Base-by-base conservation (phyloP, 441 rosid genomes). In the Arabidopsis lyrata region DNA sequence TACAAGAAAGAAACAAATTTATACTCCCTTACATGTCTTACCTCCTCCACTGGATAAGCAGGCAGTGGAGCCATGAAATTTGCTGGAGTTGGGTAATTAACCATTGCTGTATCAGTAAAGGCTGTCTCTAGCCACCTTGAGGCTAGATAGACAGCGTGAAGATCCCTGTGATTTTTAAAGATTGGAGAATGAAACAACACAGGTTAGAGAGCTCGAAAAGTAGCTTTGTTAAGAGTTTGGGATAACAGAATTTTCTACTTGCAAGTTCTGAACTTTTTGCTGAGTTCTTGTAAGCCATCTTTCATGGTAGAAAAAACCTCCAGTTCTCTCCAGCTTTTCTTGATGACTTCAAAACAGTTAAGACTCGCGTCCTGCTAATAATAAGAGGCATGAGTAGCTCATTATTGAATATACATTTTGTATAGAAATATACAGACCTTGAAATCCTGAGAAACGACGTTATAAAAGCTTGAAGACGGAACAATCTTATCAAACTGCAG, bases 381-480 rank as follows among this genome's bases (percentile, higher is more conserved):
- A 34, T 1, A 39, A 41, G 35, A 42, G 8, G 66, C 36, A 42
- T 61, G 20, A 61, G 36, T 41, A 41, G 24, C 38, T 42, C 22
- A 29, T 27, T 36, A 42, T 2, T 5, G 4, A 14, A 60, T 39
- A 60, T 13, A 60, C 35, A 3, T 41, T 24, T 24, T 24, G 18
- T 24, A 61, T 8, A 24, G 14, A 61, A 5, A 57, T 35, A 60
- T 20, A 45, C 63, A 48, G 15, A 87, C 92, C 90, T 86, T 86
- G 78, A 82, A 89, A 77, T 91, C 95, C 58, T 78, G 84, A 67
- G 92, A 85, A 62, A 87, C 85, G 63, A 85, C 83, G 75, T 91
- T 89, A 22, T 84, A 86, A 80, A 84, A 89, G 80, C 91, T 87
- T 31, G 97, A 80, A 80, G 81, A 76, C 8, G 90, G 91, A 68